These are phyloP conservation scores for Xylaria sp. DNA, from an alignment of 2,329 filamentous ascomycete species.

Conservation along the genomic window DNA sequence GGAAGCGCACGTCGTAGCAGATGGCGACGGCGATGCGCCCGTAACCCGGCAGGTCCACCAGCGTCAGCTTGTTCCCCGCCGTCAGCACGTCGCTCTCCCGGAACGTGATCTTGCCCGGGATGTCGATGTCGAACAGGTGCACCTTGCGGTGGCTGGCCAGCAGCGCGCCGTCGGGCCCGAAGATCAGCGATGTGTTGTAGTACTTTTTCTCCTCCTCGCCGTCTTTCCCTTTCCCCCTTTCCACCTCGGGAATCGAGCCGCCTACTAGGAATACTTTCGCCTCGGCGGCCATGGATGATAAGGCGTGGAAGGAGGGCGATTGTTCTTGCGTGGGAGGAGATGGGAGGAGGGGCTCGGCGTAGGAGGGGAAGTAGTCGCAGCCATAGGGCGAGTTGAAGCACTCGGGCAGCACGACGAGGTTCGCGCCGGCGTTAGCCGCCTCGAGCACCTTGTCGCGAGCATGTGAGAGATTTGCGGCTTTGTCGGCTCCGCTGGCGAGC, in stretches of 20 bases:
- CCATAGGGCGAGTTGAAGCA: constrained; percentile 99
- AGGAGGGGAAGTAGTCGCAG: constrained; percentile 86
- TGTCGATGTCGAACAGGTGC: constrained; percentile 97
- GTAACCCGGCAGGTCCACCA: constrained; percentile 89
- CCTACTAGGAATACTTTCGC: constrained; percentile 85
- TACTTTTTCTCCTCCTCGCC: constrained; percentile 63
- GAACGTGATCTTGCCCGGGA: constrained; percentile 94
- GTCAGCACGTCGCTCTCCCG: constrained; percentile 89
- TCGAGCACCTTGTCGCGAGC: constrained; percentile 86
- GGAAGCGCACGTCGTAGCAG: constrained; percentile 98
- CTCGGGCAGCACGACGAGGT: constrained; percentile 92
- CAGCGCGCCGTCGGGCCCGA: constrained; percentile 79
- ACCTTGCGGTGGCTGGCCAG: constrained; percentile 93
- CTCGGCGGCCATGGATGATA: constrained; percentile 82
- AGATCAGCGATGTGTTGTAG: constrained; percentile 92
- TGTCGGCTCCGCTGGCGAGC: constrained; percentile 83
- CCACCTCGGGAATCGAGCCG: constrained; percentile 90
- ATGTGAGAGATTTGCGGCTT: constrained; percentile 82
- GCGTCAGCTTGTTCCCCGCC: constrained; percentile 84
- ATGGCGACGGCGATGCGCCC: constrained; percentile 90
- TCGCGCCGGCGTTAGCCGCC: constrained; percentile 79
- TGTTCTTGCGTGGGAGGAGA: constrained; percentile 76
- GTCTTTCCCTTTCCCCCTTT: constrained; percentile 53
- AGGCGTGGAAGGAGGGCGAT: constrained; percentile 86
- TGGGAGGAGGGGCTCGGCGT: constrained; percentile 87